phyloP scores from a whole-genome alignment of 345 rosid species.

The Linum tenue region DNA sequence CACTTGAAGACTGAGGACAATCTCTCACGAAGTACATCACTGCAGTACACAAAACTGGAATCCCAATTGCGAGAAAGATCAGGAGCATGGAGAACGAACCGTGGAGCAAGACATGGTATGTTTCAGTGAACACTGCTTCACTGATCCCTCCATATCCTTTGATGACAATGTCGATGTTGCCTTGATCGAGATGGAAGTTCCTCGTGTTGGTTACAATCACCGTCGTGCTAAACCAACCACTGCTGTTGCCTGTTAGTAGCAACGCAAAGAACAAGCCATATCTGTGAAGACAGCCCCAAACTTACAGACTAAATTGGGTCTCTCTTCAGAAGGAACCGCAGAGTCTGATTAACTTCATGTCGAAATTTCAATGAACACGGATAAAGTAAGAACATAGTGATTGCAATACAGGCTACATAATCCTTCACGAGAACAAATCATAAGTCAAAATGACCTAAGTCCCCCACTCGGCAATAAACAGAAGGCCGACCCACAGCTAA shows the following conservation, averaged over 20 bases:
- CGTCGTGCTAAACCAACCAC: constrained; percentile 61
- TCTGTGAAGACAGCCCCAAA: constrained; percentile 21
- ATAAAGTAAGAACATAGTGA: no score
- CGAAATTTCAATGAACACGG: no score
- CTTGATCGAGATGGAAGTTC: constrained; percentile 54
- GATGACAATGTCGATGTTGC: constrained; percentile 54
- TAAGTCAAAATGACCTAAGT: no score
- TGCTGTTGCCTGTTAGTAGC: constrained; percentile 36
- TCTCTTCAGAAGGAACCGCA: no score
- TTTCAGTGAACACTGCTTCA: constrained; percentile 54
- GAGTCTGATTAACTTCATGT: no score
- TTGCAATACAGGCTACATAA: no score
- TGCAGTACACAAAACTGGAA: constrained; percentile 46
- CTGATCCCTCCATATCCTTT: constrained; percentile 61
- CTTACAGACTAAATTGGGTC: no score
- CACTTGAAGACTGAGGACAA: constrained; percentile 50
- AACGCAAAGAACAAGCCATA: constrained; percentile 53
- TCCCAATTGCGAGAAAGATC: constrained; percentile 44
- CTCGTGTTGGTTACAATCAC: constrained; percentile 64
- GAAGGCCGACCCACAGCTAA: no score
- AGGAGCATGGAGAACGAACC: constrained; percentile 54
- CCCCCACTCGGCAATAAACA: no score
- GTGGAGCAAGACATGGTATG: constrained; percentile 38
- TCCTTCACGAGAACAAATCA: no score
- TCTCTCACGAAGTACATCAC: constrained; percentile 51